Conservation (phyloP, 2,329 filamentous ascomycete genomes). For the Botryosphaeria dothidea region DNA sequence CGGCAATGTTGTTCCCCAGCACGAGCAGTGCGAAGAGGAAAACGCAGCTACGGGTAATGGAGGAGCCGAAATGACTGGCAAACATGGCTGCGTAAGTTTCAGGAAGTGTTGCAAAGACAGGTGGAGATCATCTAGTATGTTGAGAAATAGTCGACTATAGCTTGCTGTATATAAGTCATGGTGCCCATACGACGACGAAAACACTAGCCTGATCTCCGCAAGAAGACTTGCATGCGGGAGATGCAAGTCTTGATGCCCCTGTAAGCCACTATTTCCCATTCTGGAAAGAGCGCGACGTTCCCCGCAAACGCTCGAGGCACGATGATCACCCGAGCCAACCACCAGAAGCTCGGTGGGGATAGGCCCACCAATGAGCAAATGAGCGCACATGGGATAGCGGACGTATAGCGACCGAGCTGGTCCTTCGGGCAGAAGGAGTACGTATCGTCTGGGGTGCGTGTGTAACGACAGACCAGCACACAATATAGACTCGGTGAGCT, state of each 20-base stretch:
- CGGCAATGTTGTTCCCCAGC: background rate
- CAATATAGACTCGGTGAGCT: background rate
- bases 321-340: slow-evolving; percentile 12
- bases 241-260: background rate
- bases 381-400: background rate
- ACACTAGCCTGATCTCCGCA: background rate
- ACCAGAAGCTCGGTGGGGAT: background rate
- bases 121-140: too few relatives aligned
- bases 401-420: background rate
- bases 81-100: background rate
- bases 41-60: background rate
- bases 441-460: background rate
- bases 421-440: background rate
- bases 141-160: too few relatives aligned
- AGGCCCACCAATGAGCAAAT: background rate
- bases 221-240: background rate
- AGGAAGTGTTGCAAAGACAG: too few relatives aligned
- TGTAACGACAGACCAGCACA: background rate
- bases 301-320: slow-evolving; percentile 4
- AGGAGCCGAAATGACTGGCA: background rate
- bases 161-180: background rate
- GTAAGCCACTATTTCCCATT: background rate
- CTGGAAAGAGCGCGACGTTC: background rate
- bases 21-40: background rate
- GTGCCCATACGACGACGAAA: background rate